phyloP scores from a whole-genome alignment of 2,329 filamentous ascomycete genomes.

The Diplodia scrobiculata region DNA sequence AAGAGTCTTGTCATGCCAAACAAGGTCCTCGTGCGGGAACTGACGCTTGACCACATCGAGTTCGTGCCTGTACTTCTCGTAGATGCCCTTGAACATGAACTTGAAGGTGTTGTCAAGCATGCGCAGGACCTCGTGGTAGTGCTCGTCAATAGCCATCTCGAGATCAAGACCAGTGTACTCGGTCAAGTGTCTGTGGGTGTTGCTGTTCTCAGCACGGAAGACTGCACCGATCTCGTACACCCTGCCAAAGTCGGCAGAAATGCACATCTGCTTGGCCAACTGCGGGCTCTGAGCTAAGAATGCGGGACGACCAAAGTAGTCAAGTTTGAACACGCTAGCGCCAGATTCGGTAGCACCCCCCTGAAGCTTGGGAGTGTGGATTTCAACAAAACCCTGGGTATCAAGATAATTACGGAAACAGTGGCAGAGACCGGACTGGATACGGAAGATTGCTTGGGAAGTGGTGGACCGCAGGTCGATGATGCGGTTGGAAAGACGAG shows the following conservation, averaged over 20 bases:
- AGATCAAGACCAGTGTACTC: slow-evolving; percentile 92
- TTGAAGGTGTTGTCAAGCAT: slow-evolving; percentile 81
- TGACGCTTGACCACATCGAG: slow-evolving; percentile 78
- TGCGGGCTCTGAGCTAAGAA: slow-evolving; percentile 92
- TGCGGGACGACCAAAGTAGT: slow-evolving; percentile 84
- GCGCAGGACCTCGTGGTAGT: slow-evolving; percentile 84
- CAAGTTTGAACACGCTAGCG: slow-evolving; percentile 85
- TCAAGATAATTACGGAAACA: slow-evolving; percentile 78
- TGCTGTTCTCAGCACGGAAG: slow-evolving; percentile 93
- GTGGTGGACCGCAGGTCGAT: slow-evolving; percentile 83
- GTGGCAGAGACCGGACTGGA: slow-evolving; percentile 77
- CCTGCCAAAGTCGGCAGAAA: slow-evolving; percentile 82
- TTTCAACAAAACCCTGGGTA: slow-evolving; percentile 79
- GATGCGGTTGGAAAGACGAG: slow-evolving; percentile 75
- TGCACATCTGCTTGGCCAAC: slow-evolving; percentile 88
- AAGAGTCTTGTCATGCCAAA: slow-evolving; percentile 83
- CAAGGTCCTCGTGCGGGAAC: slow-evolving; percentile 82
- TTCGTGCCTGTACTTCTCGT: slow-evolving; percentile 68
- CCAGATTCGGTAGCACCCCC: slow-evolving; percentile 88
- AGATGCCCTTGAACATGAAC: slow-evolving; percentile 71
- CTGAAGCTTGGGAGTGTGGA: slow-evolving; percentile 90
- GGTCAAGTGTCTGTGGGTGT: slow-evolving; percentile 90
- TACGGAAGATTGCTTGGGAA: slow-evolving; percentile 83
- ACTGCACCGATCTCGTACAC: slow-evolving; percentile 90
- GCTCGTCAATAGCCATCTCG: slow-evolving; percentile 86